Evolutionary conservation across 2,329 filamentous ascomycete species (phyloP).

Genomic region (Aspergillus latus): DNA sequence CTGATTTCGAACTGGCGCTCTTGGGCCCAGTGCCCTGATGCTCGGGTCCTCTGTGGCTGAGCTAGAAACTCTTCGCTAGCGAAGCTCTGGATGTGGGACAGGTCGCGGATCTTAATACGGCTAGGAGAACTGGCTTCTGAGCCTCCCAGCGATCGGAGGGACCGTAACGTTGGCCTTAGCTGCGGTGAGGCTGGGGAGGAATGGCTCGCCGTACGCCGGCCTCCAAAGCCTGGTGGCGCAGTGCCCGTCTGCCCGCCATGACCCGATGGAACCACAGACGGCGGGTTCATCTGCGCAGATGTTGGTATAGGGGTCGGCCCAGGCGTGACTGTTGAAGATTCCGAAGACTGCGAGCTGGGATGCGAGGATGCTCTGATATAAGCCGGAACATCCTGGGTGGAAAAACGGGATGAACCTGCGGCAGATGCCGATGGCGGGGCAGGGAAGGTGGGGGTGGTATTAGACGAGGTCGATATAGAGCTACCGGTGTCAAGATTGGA

Average conservation of each 20-base stretch:
- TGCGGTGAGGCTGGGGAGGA: slow-evolving; percentile 48
- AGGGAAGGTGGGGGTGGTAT: slow-evolving; percentile 37
- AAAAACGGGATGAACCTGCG: slow-evolving; percentile 34
- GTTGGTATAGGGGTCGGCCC: slow-evolving; percentile 20
- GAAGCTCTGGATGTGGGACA: slow-evolving; percentile 88
- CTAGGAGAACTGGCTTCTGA: slow-evolving; percentile 52
- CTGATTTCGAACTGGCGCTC: slow-evolving; percentile 86
- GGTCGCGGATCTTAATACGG: slow-evolving; percentile 77
- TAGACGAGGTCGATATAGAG: slow-evolving; percentile 36
- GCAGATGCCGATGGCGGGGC: slow-evolving; percentile 37
- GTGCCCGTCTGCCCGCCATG: slow-evolving; percentile 29
- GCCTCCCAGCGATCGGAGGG: slow-evolving; percentile 43
- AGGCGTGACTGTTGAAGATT: slow-evolving; percentile 25
- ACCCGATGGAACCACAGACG: slow-evolving; percentile 26
- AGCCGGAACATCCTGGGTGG: slow-evolving; percentile 37
- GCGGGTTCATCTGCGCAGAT: slow-evolving; percentile 51
- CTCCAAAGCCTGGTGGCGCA: slow-evolving; percentile 17
- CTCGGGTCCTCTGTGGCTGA: slow-evolving; percentile 48
- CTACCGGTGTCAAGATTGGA: slow-evolving; percentile 26
- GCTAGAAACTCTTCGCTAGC: slow-evolving; percentile 73
- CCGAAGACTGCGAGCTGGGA: slow-evolving; percentile 25
- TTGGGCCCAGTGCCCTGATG: slow-evolving; percentile 47
- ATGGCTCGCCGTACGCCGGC: slow-evolving; percentile 29
- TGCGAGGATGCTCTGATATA: slow-evolving; percentile 34
- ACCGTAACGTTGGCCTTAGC: slow-evolving; percentile 46